These are phyloP conservation scores for Suillus variegatus DNA, from an alignment of 768 basidiomycete species.

Conservation along the genomic window DNA sequence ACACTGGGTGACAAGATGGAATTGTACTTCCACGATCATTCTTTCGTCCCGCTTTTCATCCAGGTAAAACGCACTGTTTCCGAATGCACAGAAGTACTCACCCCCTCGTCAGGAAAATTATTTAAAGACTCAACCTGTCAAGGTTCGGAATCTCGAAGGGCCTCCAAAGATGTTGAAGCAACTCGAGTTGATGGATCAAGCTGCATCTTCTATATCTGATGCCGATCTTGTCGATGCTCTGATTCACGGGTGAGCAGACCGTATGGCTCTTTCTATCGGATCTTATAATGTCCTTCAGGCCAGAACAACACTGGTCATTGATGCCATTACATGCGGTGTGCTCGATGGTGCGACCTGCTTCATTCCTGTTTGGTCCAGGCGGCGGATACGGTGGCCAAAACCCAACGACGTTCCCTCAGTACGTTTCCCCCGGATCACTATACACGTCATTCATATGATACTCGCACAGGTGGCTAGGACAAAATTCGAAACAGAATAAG, in stretches of 20 bases:
- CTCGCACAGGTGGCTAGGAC: constrained; percentile 88
- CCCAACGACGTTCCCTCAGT: constrained; percentile 83
- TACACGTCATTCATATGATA: constrained; percentile 2
- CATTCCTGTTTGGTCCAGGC: constrained; percentile 73
- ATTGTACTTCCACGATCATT: constrained; percentile 94
- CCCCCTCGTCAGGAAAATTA: constrained; percentile 86
- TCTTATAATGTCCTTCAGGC: constrained; percentile 42
- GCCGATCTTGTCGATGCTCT: constrained; percentile 91
- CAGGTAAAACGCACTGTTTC: constrained; percentile 52
- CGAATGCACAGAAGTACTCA: not conserved
- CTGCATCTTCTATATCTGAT: constrained; percentile 92
- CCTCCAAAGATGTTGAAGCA: constrained; percentile 69
- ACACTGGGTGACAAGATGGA: constrained; percentile 93
- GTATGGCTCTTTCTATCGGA: not conserved
- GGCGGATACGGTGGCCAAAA: constrained; percentile 67
- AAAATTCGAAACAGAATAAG: constrained; percentile 93
- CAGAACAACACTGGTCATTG: constrained; percentile 94
- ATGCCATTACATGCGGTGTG: constrained; percentile 93
- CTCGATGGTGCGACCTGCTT: constrained; percentile 89
- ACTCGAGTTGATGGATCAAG: constrained; percentile 80
- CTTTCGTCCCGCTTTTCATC: constrained; percentile 92
- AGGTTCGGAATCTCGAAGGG: constrained; percentile 56
- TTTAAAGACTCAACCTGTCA: constrained; percentile 76
- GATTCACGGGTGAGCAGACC: constrained; percentile 78
- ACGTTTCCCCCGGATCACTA: constrained; percentile 30